These are phyloP conservation scores for Papiliotrema fonsecae DNA, from an alignment of 1,284 basidiomycete genomes.

Conservation along the genomic window DNA sequence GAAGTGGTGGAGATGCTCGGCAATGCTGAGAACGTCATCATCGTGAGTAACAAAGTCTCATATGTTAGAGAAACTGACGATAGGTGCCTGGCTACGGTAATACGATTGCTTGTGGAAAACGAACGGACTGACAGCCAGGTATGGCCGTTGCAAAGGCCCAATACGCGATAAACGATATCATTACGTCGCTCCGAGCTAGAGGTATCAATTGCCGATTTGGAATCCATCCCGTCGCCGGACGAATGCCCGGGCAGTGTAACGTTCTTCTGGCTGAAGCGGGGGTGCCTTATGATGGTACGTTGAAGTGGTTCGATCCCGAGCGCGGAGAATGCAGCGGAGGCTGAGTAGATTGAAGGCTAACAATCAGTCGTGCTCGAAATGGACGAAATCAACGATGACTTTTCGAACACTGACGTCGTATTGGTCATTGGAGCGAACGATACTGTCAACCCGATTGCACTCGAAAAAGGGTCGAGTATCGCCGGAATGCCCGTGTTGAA, in stretches of 20 bases:
- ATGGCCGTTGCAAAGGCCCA: conserved; percentile 87
- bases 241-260: conserved; percentile 57
- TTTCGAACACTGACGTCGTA: conserved; percentile 73
- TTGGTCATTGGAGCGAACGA: conserved; percentile 75
- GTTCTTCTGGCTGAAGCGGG: conserved; percentile 79
- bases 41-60: conserved; percentile 51
- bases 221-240: conserved; percentile 45
- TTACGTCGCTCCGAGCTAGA: conserved; percentile 62
- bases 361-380: conserved; percentile 72
- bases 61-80: neutral
- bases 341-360: neutral
- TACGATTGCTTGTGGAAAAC: too few relatives aligned
- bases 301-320: too few relatives aligned
- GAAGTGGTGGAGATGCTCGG: conserved; percentile 69
- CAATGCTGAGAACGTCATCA: conserved; percentile 75
- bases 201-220: conserved; percentile 61
- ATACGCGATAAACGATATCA: conserved; percentile 77
- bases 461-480: conserved; percentile 77
- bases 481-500: conserved; percentile 84
- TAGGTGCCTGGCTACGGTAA: conserved; percentile 77
- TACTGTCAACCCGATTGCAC: conserved; percentile 79
- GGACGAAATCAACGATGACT: conserved; percentile 89
- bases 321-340: too few relatives aligned
- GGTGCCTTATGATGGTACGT: conserved; percentile 78
- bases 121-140: too few relatives aligned